A percentile compares a stretch with the other conserved stretches of the same genome.
Conservation (phyloP, 2,329 filamentous ascomycete species). For the Proliferodiscus dingleyae region DNA sequence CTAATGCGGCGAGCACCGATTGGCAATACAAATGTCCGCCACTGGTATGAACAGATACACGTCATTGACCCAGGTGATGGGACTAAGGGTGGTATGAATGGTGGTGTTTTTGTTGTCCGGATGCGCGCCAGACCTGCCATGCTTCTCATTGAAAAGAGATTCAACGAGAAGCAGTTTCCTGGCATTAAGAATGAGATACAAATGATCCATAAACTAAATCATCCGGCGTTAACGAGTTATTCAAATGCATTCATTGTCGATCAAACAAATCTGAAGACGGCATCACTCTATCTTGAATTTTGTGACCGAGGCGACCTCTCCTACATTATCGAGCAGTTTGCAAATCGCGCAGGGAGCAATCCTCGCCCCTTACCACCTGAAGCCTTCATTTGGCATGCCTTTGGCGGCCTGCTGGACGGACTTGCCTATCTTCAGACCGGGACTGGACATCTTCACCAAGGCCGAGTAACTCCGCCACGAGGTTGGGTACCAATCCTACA, state of each 20-base stretch:
- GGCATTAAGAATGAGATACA: slow-evolving; percentile 17
- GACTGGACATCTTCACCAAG: slow-evolving; percentile 7
- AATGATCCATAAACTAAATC: slow-evolving; percentile 20
- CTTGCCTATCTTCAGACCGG: slow-evolving; percentile 25
- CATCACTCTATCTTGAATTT: slow-evolving; percentile 27
- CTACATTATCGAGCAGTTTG: slow-evolving; percentile 19
- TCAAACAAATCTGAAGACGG: background rate
- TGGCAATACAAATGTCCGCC: slow-evolving; percentile 10
- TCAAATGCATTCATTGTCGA: slow-evolving; percentile 18
- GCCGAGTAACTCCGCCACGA: slow-evolving; percentile 1
- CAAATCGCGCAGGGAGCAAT: slow-evolving; percentile 2
- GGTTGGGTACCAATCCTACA: slow-evolving; percentile 26
- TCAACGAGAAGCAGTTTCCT: slow-evolving; percentile 4
- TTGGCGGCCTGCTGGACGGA: slow-evolving; percentile 25
- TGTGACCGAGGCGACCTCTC: slow-evolving; percentile 26
- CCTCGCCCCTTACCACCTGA: slow-evolving; percentile 14
- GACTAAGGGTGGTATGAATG: slow-evolving; percentile 26
- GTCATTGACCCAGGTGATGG: slow-evolving; percentile 22
- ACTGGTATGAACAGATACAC: slow-evolving; percentile 21
- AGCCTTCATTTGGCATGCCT: slow-evolving; percentile 26
- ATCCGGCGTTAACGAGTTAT: slow-evolving; percentile 21
- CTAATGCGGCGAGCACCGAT: slow-evolving; percentile 4
- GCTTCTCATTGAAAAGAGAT: slow-evolving; percentile 20
- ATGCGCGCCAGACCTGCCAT: slow-evolving; percentile 3
- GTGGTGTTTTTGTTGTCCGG: slow-evolving; percentile 10